These are phyloP conservation scores for Podila horticola DNA, from an alignment of 192 early-diverging fungal genomes.

Conservation along the genomic window DNA sequence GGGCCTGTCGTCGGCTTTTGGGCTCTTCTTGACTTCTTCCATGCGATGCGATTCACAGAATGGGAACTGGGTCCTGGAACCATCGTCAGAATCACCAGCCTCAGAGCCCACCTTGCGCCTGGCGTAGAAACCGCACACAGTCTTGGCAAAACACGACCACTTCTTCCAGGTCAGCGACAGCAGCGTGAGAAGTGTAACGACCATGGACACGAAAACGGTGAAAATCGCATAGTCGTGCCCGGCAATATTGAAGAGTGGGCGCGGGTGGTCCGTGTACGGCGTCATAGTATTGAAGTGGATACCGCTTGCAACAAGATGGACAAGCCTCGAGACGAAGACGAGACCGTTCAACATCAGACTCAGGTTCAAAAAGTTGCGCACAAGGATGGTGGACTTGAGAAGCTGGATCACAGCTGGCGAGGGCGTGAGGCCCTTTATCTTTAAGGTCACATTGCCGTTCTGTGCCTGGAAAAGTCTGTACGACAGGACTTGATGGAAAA, in stretches of 20 bases:
- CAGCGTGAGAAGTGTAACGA: neutral
- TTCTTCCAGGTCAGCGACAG: too few species aligned
- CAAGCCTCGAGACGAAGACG: neutral
- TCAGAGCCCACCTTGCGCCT: too few species aligned
- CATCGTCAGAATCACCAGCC: too few species aligned
- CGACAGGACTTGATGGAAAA: neutral
- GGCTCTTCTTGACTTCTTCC: too few species aligned
- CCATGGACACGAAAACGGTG: neutral
- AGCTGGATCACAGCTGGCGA: constrained; percentile 1
- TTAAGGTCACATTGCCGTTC: neutral
- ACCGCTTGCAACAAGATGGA: neutral
- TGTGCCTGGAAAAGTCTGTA: neutral
- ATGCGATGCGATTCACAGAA: too few species aligned
- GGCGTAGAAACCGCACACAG: too few species aligned
- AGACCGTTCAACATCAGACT: neutral
- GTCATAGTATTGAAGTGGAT: neutral
- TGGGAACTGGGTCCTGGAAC: too few species aligned
- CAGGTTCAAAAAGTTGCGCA: neutral
- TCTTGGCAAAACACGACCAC: too few species aligned
- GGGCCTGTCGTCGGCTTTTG: too few species aligned
- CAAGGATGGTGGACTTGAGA: neutral
- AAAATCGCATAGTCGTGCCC: neutral
- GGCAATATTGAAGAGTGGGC: neutral
- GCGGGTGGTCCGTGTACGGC: neutral
- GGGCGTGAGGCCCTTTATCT: neutral